These are phyloP conservation scores for Caulochytrium protostelioides DNA, from an alignment of 371 early-diverging fungal genomes.

Conservation along the genomic window DNA sequence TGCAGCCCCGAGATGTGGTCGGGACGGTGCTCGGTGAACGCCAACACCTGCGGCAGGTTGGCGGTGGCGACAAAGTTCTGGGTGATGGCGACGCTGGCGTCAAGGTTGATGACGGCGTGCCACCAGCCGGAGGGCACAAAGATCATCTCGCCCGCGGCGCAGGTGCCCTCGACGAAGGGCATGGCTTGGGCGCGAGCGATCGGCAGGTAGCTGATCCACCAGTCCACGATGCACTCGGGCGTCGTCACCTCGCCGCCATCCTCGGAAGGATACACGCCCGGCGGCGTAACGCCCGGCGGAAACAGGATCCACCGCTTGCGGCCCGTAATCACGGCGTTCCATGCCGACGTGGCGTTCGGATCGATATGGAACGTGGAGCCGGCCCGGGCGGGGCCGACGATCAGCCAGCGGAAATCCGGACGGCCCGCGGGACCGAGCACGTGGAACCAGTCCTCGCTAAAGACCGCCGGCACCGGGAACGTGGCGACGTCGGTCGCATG, in stretches of 20 bases:
- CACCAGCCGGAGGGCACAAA: conserved; percentile 46
- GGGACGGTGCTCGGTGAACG: conserved; percentile 26
- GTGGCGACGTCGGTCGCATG: conserved; percentile 18
- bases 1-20: conserved; percentile 34
- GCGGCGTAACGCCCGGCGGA: conserved; percentile 41
- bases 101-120: conserved; percentile 47
- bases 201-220: conserved; percentile 29
- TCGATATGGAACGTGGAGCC: conserved; percentile 46
- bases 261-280: conserved; percentile 38
- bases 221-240: conserved; percentile 42
- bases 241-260: conserved; percentile 45
- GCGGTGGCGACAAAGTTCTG: conserved; percentile 39
- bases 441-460: conserved; percentile 34
- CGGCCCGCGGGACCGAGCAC: conserved; percentile 20
- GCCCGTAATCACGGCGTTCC: conserved; percentile 46
- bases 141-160: conserved; percentile 38
- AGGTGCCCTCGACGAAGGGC: conserved; percentile 34
- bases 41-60: conserved; percentile 29
- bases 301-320: conserved; percentile 23
- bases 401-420: conserved; percentile 49
- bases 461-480: conserved; percentile 34
- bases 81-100: conserved; percentile 37
- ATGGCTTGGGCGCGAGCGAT: conserved; percentile 1
- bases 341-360: conserved; percentile 44
- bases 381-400: conserved; percentile 38